Base-by-base conservation (phyloP, 441 rosid genomes). In the Manihot esculenta region DNA sequence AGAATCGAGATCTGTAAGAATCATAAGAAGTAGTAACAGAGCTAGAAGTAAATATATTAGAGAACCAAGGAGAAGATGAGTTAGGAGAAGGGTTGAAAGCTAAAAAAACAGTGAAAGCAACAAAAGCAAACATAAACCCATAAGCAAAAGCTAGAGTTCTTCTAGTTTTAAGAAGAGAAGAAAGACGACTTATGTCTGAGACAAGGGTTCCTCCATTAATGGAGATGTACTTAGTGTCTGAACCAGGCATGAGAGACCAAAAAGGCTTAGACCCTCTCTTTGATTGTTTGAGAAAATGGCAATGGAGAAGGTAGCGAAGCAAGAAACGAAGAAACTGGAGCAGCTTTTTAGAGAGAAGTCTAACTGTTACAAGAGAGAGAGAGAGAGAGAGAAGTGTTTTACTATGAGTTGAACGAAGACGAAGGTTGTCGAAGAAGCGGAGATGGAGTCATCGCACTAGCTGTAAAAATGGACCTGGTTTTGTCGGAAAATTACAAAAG, bases 31-130 rank as follows among this genome's bases (percentile, higher is more conserved):
- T 1, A 7, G 82, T 0, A 2, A 38, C 7, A 38, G 42, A 38
- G 42, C 42, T 38, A 38, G 78, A n/a, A 17, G 82, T 64, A 74
- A 90, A 92, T 62, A 92, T 84, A 78, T 80, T 85, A 75, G 89
- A 48, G 74, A 88, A 84, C 89, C 88, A 86, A 38, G 87, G 96
- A 70, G 95, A 69, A 56, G 88, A 83, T 0, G 93, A 70, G 80
- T 84, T 81, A 0, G 91, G 66, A 74, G 97, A 86, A 65, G 96
- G 96, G 35, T 51, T 72, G 27, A 94, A 88, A 56, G 91, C 90
- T 58, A 94, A 68, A 78, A 90, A 84, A 62, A 83, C 72, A 61
- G 97, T 86, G 69, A 90, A 85, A 66, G 69, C 84, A 35, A 88
- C 86, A 59, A 90, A 89, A 33, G 85, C 88, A 70, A 85, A 79